These are phyloP conservation scores for Plantago ovata DNA, from an alignment of 257 asterid species.

Conservation along the genomic window DNA sequence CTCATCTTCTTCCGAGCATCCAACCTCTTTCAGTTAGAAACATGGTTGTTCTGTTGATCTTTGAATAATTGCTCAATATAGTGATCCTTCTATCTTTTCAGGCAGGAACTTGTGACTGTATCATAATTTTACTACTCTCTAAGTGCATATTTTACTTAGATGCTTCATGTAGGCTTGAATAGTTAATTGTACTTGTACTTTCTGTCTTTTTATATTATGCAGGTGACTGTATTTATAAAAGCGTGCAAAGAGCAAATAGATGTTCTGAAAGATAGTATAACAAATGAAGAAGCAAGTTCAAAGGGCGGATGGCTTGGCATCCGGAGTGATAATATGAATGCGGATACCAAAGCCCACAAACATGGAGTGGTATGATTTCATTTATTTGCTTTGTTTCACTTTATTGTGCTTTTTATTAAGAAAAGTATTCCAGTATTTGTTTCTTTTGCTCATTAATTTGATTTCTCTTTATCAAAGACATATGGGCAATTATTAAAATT, in stretches of 20 bases:
- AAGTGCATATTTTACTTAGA: no score
- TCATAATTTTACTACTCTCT: no score
- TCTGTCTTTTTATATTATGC: constrained; percentile 23
- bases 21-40: no score
- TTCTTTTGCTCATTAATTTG: background rate
- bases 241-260: constrained; percentile 94
- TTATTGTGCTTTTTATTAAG: constrained; percentile 14
- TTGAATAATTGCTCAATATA: no score
- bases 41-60: no score
- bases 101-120: no score
- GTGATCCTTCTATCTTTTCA: no score
- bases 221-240: constrained; percentile 84
- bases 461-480: no score
- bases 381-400: constrained; percentile 14
- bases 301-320: constrained; percentile 90
- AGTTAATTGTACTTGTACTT: background rate
- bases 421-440: constrained; percentile 7
- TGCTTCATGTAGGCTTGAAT: background rate
- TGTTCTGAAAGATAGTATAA: constrained; percentile 67
- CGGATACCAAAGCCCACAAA: constrained; percentile 88
- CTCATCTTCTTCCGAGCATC: no score
- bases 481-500: no score
- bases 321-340: constrained; percentile 52
- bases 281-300: constrained; percentile 65
- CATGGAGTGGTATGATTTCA: constrained; percentile 76